Base-by-base conservation (phyloP, 2,329 filamentous ascomycete species). In the Atkinsonella texensis region DNA sequence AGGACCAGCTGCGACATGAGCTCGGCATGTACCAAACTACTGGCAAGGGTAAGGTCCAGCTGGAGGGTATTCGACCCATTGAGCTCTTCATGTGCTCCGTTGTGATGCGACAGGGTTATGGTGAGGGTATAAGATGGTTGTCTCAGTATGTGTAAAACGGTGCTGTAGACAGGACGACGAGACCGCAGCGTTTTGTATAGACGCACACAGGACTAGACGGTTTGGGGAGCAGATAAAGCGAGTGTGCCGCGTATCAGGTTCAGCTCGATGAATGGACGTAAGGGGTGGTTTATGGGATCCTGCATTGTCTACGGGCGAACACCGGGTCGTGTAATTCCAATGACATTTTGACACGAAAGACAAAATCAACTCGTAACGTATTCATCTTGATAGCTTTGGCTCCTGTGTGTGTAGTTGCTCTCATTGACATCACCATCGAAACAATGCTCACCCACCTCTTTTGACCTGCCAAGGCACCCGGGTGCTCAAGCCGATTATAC, bases 61-160 rank as follows among this genome's bases (percentile, higher is more conserved):
- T 93, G 59, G 90, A 95, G 75, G 89, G 89, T 35, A 95, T 95
- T 70, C 79, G 90, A 62, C 89, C 90, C 23, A 91, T 98, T 65
- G 93, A 98, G 79, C 81, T 97, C 57, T 97, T 97, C 73, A 95
- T 98, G 93, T 97, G 90, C 80, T 95, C 88, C 63, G 90, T 97
- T 60, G 91, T 97, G 56, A 95, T 96, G 89, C 82, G 91, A 70
- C 91, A 97, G 77, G 93, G 87, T 59, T 95, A 95, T 69, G 88
- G 88, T 51, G 89, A 95, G 62, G 89, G 80, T 62, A 91, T 95
- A 71, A 82, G 88, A 74, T 95, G 89, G 89, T 71, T 95, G 71
- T 88, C 87, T 52, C 89, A 94, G 77, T 95, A 94, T 66, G 87
- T 94, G 67, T 94, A 85, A 75, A 53, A 46, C 1, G 18, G 10